phyloP scores from a whole-genome alignment of 371 early-diverging fungal species.

The Haplosporangium sp. region DNA sequence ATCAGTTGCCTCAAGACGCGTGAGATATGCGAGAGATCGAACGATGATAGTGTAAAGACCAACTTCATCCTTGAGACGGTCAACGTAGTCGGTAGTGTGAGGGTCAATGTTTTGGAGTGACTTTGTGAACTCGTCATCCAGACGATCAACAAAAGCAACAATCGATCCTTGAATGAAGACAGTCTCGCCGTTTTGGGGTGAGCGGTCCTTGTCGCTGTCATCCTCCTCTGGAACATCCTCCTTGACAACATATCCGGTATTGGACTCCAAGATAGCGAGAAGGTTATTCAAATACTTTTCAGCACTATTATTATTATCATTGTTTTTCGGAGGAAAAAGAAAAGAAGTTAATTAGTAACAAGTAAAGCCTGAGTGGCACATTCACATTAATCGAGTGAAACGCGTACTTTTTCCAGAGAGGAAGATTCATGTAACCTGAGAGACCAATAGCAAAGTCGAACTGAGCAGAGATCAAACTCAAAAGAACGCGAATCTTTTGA shows the following conservation, averaged over 20 bases:
- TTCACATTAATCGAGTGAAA: background rate
- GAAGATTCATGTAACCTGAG: slow-evolving; percentile 77
- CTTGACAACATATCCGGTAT: slow-evolving; percentile 67
- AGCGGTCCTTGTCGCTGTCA: slow-evolving; percentile 76
- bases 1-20: slow-evolving; percentile 67
- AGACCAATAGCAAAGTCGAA: slow-evolving; percentile 85
- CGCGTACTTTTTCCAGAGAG: slow-evolving; percentile 80
- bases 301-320: slow-evolving; percentile 51
- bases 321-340: background rate
- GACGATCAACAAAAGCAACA: slow-evolving; percentile 89
- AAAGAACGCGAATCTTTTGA: slow-evolving; percentile 88
- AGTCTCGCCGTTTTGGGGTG: slow-evolving; percentile 63
- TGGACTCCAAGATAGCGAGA: slow-evolving; percentile 79
- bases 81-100: slow-evolving; percentile 95
- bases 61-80: slow-evolving; percentile 92
- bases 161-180: slow-evolving; percentile 86
- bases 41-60: slow-evolving; percentile 89
- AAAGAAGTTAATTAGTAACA: background rate
- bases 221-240: slow-evolving; percentile 78
- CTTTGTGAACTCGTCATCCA: slow-evolving; percentile 97
- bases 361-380: background rate
- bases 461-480: slow-evolving; percentile 90
- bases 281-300: slow-evolving; percentile 79
- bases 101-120: slow-evolving; percentile 96
- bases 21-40: slow-evolving; percentile 87